Evolutionary conservation across 2,329 filamentous ascomycete species (phyloP).

Genomic region (Coniochaeta ligniaria): DNA sequence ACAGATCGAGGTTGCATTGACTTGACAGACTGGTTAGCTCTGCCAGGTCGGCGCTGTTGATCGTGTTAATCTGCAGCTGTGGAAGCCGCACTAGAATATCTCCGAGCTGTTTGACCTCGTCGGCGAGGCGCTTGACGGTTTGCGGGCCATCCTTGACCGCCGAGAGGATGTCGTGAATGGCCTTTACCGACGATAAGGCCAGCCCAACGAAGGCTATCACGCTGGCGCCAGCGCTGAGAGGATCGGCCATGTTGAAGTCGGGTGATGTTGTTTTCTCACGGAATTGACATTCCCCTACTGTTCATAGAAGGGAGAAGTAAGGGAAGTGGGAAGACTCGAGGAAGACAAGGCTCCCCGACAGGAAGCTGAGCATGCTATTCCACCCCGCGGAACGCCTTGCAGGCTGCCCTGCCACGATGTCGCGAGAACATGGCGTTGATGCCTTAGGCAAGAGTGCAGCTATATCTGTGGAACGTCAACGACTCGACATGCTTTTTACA

Average conservation of each 20-base stretch:
- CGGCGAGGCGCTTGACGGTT: not conserved
- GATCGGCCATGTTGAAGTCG: not conserved
- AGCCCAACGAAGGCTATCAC: not conserved
- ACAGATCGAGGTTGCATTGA: not conserved
- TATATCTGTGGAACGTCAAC: no score
- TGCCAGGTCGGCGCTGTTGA: not conserved
- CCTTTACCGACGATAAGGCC: not conserved
- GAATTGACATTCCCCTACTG: no score
- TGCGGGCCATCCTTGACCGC: not conserved
- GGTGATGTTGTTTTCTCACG: not conserved
- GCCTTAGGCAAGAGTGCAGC: no score
- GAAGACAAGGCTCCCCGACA: no score
- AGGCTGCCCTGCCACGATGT: no score
- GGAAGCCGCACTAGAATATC: not conserved
- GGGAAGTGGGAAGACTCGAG: no score
- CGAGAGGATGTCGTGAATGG: not conserved
- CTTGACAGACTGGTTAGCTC: not conserved
- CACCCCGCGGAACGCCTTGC: no score
- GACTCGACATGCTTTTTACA: no score
- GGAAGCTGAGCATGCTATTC: not conserved
- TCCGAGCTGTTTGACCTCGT: not conserved
- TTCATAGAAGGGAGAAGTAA: no score
- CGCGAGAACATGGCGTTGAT: no score
- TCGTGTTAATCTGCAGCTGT: not conserved
- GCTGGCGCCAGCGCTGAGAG: not conserved